phyloP scores from a whole-genome alignment of 371 early-diverging fungal genomes.

The Mortierella sp. region DNA sequence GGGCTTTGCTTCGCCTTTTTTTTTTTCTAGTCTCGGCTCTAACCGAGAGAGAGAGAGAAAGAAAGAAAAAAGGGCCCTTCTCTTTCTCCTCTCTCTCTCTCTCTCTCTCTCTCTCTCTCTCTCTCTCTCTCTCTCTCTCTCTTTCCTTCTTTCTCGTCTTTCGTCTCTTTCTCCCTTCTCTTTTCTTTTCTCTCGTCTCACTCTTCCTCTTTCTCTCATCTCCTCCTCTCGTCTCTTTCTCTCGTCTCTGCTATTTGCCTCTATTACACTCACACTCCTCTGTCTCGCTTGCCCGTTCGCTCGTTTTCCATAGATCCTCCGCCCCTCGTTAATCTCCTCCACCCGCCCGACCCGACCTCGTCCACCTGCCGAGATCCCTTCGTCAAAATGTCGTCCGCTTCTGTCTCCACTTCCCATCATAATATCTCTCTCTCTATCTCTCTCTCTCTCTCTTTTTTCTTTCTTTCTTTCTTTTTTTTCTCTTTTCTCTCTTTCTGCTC shows the following conservation, averaged over 20 bases:
- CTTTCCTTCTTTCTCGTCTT: neutral
- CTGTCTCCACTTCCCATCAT: constrained; percentile 5
- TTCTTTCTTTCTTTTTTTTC: neutral
- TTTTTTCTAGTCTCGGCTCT: neutral
- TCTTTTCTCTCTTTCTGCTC: neutral
- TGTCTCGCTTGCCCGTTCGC: neutral
- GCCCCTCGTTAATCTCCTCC: too few species aligned
- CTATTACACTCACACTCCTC: too few species aligned
- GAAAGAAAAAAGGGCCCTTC: neutral
- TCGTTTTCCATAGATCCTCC: neutral
- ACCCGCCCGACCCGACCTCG: too few species aligned
- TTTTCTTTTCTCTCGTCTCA: neutral
- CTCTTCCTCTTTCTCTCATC: too few species aligned
- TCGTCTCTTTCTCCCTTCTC: neutral
- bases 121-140: neutral
- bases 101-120: neutral
- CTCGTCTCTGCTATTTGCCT: too few species aligned
- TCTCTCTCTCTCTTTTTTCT: too few species aligned
- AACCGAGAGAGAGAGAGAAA: neutral
- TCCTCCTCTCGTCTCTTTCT: neutral
- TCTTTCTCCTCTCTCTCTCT: constrained; percentile 7
- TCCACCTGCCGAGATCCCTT: too few species aligned
- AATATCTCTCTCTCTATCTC: neutral
- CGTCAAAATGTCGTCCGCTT: too few species aligned
- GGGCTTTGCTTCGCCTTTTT: neutral